Conservation (phyloP, 2,329 filamentous ascomycete species). For the Bipolaris zeicola region DNA sequence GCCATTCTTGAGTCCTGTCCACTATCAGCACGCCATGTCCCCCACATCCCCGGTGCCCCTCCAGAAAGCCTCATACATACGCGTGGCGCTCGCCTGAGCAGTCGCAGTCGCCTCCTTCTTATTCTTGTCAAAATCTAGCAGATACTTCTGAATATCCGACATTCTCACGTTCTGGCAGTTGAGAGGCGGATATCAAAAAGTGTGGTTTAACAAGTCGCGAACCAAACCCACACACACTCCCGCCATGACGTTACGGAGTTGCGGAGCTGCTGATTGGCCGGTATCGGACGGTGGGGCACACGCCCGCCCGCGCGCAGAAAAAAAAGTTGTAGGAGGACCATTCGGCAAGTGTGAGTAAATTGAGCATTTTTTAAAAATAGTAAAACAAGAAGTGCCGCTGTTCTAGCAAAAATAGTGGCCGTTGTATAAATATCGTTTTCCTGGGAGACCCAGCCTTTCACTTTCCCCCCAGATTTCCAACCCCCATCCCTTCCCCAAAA, state of each 20-base stretch:
- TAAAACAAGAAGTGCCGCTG: no score
- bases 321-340: conserved; percentile 15
- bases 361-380: not conserved
- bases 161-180: conserved; percentile 43
- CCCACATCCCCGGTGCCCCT: conserved; percentile 13
- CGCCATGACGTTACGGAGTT: conserved; percentile 26
- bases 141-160: conserved; percentile 60
- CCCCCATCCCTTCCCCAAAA: conserved; percentile 1
- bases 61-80: conserved; percentile 29
- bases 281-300: conserved; percentile 25
- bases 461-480: conserved; percentile 1
- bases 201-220: conserved; percentile 1
- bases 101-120: conserved; percentile 53
- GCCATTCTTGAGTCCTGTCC: conserved; percentile 62
- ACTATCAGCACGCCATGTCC: conserved; percentile 20
- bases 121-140: conserved; percentile 57
- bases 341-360: conserved; percentile 5
- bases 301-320: conserved; percentile 5
- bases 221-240: conserved; percentile 5
- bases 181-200: conserved; percentile 1
- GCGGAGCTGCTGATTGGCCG: conserved; percentile 27
- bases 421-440: no score
- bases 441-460: not conserved
- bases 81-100: conserved; percentile 51
- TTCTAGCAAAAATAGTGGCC: no score